These are phyloP conservation scores for Solanum gracilifrons DNA, from an alignment of 257 asterid genomes.

Conservation along the genomic window DNA sequence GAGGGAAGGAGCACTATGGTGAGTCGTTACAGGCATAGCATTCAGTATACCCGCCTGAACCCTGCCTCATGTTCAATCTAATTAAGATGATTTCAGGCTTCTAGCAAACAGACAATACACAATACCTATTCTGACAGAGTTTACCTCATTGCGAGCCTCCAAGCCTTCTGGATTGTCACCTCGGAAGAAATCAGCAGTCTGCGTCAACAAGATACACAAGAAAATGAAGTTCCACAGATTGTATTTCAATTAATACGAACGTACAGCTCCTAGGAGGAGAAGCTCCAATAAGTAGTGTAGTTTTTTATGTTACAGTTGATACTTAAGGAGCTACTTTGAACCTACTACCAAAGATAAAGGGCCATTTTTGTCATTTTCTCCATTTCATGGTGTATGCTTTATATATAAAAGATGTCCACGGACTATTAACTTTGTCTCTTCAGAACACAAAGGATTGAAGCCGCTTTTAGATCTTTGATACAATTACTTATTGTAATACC, in stretches of 20 bases:
- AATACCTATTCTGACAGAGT: background rate
- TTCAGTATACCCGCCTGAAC: background rate
- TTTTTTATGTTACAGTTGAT: background rate
- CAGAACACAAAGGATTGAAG: background rate
- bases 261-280: background rate
- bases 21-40: background rate
- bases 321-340: background rate
- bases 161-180: slow-evolving; percentile 94
- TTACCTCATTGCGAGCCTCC: slow-evolving; percentile 98
- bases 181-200: slow-evolving; percentile 96
- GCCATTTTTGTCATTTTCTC: background rate
- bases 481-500: background rate
- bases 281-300: background rate
- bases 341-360: background rate
- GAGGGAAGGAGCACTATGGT: background rate
- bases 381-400: background rate
- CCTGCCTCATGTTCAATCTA: background rate
- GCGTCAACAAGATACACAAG: slow-evolving; percentile 18
- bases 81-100: background rate
- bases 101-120: background rate
- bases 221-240: background rate
- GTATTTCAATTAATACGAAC: background rate
- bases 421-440: background rate
- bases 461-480: background rate
- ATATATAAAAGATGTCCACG: background rate